These are phyloP conservation scores for Aspergillus transmontanensis DNA, from an alignment of 2,329 filamentous ascomycete genomes.

Conservation along the genomic window DNA sequence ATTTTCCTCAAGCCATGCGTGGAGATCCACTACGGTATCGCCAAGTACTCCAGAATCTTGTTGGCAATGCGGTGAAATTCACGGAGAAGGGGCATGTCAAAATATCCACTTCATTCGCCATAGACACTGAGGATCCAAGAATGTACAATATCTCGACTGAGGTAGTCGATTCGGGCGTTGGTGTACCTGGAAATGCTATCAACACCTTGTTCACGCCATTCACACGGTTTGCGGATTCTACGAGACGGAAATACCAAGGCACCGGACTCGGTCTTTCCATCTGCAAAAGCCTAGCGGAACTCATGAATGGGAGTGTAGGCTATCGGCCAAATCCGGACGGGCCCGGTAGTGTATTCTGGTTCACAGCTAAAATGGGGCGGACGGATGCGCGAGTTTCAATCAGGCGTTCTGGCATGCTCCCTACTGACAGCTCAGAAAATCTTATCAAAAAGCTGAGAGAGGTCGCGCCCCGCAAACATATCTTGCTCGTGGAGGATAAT, in stretches of 20 bases:
- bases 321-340: constrained; percentile 49
- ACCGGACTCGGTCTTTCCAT: constrained; percentile 61
- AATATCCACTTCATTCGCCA: constrained; percentile 45
- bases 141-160: constrained; percentile 54
- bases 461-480: constrained; percentile 44
- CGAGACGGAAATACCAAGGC: constrained; percentile 57
- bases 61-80: constrained; percentile 65
- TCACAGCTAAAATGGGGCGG: constrained; percentile 49
- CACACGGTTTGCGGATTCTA: constrained; percentile 57
- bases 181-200: constrained; percentile 50
- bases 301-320: constrained; percentile 59
- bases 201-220: constrained; percentile 59
- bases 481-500: constrained; percentile 48
- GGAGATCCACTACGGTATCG: constrained; percentile 64
- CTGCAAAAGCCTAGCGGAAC: constrained; percentile 57
- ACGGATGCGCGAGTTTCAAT: constrained; percentile 34
- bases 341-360: constrained; percentile 57
- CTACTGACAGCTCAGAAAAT: constrained; percentile 15
- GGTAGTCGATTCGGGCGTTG: constrained; percentile 59
- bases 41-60: constrained; percentile 64
- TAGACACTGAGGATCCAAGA: constrained; percentile 43
- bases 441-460: constrained; percentile 35
- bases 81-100: constrained; percentile 59
- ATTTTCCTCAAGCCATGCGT: constrained; percentile 53
- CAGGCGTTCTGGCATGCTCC: constrained; percentile 27